Evolutionary conservation across 2,329 filamentous ascomycete genomes (phyloP).

Genomic region (Apiospora marii): DNA sequence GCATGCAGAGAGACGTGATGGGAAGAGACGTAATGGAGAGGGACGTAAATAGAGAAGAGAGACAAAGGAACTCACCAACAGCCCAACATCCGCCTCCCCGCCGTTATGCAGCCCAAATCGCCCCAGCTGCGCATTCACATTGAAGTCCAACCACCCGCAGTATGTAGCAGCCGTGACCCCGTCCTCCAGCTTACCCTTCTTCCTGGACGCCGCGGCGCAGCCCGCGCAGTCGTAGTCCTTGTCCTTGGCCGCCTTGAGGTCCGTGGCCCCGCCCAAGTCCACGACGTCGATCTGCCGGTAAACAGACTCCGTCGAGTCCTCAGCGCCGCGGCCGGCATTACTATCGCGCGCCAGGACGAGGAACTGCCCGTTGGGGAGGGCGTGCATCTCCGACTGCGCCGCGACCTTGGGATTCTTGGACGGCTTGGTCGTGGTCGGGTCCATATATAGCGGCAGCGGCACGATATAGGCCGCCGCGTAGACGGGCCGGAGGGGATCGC

Average conservation of each 20-base stretch:
- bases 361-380: conserved; percentile 69
- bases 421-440: conserved; percentile 54
- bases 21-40: neutral
- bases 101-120: conserved; percentile 75
- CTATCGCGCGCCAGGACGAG: conserved; percentile 72
- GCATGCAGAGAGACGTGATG: neutral
- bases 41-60: neutral
- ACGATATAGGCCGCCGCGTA: conserved; percentile 72
- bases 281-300: conserved; percentile 77
- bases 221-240: conserved; percentile 46
- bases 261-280: conserved; percentile 67
- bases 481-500: conserved; percentile 47
- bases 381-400: conserved; percentile 73
- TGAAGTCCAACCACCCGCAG: conserved; percentile 73
- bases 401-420: conserved; percentile 59
- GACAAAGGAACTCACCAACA: conserved; percentile 51
- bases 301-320: conserved; percentile 54
- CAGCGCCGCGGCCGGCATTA: conserved; percentile 64
- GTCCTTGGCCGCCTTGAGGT: conserved; percentile 60
- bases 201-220: conserved; percentile 37
- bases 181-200: conserved; percentile 59
- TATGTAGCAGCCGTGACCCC: conserved; percentile 66
- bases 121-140: conserved; percentile 68
- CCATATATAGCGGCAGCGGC: conserved; percentile 65
- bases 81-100: conserved; percentile 60